These are phyloP conservation scores for Penicillium sp. DNA, from an alignment of 2,329 filamentous ascomycete species.

Conservation along the genomic window DNA sequence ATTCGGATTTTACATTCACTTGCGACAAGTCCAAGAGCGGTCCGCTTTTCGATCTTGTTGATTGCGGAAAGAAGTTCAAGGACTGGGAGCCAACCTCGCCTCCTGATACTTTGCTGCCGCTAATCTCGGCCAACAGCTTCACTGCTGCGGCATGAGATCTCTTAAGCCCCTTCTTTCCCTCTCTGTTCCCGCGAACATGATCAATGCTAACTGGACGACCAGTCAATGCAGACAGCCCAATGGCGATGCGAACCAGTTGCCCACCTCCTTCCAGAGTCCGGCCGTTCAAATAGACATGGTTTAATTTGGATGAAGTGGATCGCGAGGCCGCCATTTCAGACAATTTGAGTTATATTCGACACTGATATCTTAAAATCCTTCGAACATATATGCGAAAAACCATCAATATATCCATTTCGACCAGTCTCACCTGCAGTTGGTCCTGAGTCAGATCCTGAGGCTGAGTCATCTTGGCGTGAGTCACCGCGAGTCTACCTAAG, in stretches of 20 bases:
- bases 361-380: neutral
- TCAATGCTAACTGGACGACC: constrained; percentile 50
- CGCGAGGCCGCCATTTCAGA: neutral
- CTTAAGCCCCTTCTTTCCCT: constrained; percentile 55
- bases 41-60: neutral
- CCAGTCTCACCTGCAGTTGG: neutral
- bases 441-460: neutral
- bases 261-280: constrained; percentile 61
- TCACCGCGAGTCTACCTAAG: neutral
- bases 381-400: neutral
- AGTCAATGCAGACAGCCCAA: constrained; percentile 56
- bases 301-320: neutral
- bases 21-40: constrained; percentile 12
- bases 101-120: constrained; percentile 42
- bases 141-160: constrained; percentile 57
- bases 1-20: constrained; percentile 29
- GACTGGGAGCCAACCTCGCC: constrained; percentile 37
- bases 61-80: constrained; percentile 34
- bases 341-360: neutral
- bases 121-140: constrained; percentile 52
- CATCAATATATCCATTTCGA: neutral
- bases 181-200: constrained; percentile 53
- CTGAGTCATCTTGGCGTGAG: constrained; percentile 5
- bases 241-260: constrained; percentile 57
- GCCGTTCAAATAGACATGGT: constrained; percentile 49